Percentiles rank a stretch among this genome's conserved stretches.
These are phyloP conservation scores for Lipomyces japonicus DNA, from an alignment of 805 yeast genomes.

Conservation along the genomic window DNA sequence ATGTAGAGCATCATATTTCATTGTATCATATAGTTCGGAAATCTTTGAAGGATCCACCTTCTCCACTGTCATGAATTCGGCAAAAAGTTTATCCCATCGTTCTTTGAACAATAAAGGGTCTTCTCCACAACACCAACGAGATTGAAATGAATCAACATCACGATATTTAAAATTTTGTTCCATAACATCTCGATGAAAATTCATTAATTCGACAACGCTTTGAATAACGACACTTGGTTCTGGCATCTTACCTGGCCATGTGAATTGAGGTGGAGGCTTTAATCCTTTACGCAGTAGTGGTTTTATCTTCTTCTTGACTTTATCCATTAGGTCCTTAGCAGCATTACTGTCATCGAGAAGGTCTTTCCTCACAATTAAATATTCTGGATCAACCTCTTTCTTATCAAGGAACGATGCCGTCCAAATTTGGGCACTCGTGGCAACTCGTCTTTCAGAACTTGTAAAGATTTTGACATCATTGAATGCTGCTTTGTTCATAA, in stretches of 20 bases:
- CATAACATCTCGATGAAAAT: constrained; percentile 80
- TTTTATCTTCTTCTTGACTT: constrained; percentile 92
- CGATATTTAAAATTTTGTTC: constrained; percentile 67
- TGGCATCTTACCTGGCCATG: constrained; percentile 99
- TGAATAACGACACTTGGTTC: constrained; percentile 93
- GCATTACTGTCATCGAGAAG: constrained; percentile 94
- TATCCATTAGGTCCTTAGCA: constrained; percentile 96
- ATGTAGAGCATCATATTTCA: constrained; percentile 97
- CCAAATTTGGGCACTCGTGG: constrained; percentile 86
- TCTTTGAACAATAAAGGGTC: constrained; percentile 87
- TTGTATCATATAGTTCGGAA: constrained; percentile 93
- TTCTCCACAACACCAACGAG: constrained; percentile 94
- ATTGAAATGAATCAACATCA: constrained; percentile 65
- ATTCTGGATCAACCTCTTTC: constrained; percentile 70
- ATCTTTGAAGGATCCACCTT: constrained; percentile 97
- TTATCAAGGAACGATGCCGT: constrained; percentile 71
- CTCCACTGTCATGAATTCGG: constrained; percentile 86
- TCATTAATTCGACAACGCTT: constrained; percentile 93
- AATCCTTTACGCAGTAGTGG: constrained; percentile 92
- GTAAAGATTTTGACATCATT: constrained; percentile 84
- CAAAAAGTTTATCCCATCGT: constrained; percentile 95
- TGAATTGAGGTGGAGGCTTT: constrained; percentile 94
- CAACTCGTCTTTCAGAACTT: constrained; percentile 90
- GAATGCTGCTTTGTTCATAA: constrained; percentile 78
- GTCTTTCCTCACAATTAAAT: constrained; percentile 79